Conservation (phyloP, 2,329 filamentous ascomycete species). For the Bisporella sp. region DNA sequence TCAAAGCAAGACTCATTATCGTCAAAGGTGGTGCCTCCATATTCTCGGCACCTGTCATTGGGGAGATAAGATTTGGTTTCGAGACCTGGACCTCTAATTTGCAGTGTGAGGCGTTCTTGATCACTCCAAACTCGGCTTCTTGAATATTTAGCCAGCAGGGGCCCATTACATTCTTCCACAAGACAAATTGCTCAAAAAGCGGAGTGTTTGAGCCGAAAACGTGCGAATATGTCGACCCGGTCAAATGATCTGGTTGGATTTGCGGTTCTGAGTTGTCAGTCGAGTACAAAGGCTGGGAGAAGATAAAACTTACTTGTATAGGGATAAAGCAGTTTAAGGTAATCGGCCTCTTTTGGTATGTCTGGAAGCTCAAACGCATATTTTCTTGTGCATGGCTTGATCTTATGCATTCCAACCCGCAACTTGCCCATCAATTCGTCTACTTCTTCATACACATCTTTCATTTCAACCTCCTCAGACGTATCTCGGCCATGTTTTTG, state of each 20-base stretch:
- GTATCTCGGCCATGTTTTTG: constrained; percentile 62
- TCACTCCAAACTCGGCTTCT: constrained; percentile 71
- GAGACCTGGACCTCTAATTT: constrained; percentile 83
- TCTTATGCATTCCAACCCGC: constrained; percentile 84
- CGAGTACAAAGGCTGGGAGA: not conserved
- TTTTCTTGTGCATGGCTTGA: constrained; percentile 82
- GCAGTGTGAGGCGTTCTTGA: constrained; percentile 94
- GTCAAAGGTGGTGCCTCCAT: constrained; percentile 81
- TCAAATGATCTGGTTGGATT: constrained; percentile 57
- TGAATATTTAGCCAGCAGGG: constrained; percentile 95
- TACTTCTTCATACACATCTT: constrained; percentile 84
- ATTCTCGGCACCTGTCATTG: constrained; percentile 70
- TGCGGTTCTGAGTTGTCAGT: constrained; percentile 45
- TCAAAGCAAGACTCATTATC: constrained; percentile 88
- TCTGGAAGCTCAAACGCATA: constrained; percentile 91
- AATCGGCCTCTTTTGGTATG: constrained; percentile 82
- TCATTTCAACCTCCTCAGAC: constrained; percentile 74
- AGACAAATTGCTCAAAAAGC: constrained; percentile 94
- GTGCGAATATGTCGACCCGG: constrained; percentile 85
- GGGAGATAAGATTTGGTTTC: constrained; percentile 69
- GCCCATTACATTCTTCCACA: constrained; percentile 99
- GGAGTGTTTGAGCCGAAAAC: constrained; percentile 91
- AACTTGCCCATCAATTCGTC: constrained; percentile 82
- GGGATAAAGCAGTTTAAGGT: constrained; percentile 92
- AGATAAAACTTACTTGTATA: constrained; percentile 59